Conservation (phyloP, 495 filamentous ascomycete species). For the Thermothielavioides terrestris region DNA sequence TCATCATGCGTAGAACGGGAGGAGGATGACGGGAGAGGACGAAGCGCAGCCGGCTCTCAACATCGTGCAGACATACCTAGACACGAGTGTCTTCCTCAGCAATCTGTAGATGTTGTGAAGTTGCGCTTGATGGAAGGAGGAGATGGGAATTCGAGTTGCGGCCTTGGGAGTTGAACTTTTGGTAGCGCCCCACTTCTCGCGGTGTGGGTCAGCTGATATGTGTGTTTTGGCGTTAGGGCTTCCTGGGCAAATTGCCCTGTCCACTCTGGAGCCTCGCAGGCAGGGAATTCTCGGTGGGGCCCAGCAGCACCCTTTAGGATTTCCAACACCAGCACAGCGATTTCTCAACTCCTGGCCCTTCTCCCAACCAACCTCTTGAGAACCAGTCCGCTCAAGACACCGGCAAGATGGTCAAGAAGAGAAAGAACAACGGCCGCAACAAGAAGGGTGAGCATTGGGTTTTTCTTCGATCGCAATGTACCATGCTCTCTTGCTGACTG, state of each 20-base stretch:
- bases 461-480: not conserved
- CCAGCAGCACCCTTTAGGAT: conserved; percentile 8
- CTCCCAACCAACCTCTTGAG: conserved; percentile 24
- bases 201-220: conserved; percentile 26
- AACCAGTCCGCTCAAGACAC: conserved; percentile 40
- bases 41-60: conserved; percentile 20
- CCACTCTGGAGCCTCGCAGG: not conserved
- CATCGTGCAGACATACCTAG: conserved; percentile 45
- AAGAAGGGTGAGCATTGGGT: conserved; percentile 65
- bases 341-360: conserved; percentile 19
- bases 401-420: conserved; percentile 99
- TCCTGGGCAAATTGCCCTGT: conserved; percentile 20
- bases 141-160: conserved; percentile 19
- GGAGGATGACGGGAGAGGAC: conserved; percentile 8
- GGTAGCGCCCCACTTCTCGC: conserved; percentile 15
- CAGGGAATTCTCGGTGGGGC: conserved; percentile 14
- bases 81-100: conserved; percentile 49
- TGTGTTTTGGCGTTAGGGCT: conserved; percentile 23
- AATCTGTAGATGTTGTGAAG: conserved; percentile 40
- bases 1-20: conserved; percentile 14
- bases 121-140: conserved; percentile 22
- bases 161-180: conserved; percentile 23
- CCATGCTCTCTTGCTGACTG: conserved; percentile 10
- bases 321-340: conserved; percentile 23
- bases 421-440: conserved; percentile 98